A percentile compares a stretch with the other conserved stretches of the same genome.
Conservation (phyloP, 169 alveolate species). For the Perkinsus marinus region DNA sequence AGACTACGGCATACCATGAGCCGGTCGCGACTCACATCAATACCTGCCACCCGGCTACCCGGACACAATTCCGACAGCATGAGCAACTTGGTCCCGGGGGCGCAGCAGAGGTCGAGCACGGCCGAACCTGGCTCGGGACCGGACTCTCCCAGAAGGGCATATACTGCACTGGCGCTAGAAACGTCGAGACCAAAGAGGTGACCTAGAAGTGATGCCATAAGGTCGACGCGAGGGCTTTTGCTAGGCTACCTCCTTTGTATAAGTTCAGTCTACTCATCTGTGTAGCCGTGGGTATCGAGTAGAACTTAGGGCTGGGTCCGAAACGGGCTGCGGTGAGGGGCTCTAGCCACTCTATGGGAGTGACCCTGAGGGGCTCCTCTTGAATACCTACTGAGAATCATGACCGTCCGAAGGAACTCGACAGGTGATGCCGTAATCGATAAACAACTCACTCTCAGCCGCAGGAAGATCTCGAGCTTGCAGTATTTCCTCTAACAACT, state of each 20-base stretch:
- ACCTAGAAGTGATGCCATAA: neutral
- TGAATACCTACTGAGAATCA: too few species aligned
- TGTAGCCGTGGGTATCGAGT: neutral
- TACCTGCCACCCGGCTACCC: neutral
- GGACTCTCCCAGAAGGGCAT: neutral
- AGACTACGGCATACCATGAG: neutral
- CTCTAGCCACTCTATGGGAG: neutral
- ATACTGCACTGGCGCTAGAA: neutral
- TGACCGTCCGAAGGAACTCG: neutral
- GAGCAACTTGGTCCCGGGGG: constrained; percentile 31
- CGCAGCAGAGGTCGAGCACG: constrained; percentile 29
- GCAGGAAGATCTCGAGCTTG: neutral
- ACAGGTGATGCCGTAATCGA: too few species aligned
- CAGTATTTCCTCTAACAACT: neutral
- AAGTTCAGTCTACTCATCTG: neutral
- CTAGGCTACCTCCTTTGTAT: neutral
- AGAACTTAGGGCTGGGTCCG: neutral
- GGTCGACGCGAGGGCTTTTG: neutral
- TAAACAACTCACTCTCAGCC: neutral
- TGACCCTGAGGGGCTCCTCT: neutral
- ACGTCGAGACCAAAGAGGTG: neutral
- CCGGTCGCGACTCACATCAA: neutral
- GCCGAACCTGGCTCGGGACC: neutral
- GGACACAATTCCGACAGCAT: constrained; percentile 16
- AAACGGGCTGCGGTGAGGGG: neutral